Base-by-base conservation (phyloP, 1,284 basidiomycete species). In the Jaminaea rosea region DNA sequence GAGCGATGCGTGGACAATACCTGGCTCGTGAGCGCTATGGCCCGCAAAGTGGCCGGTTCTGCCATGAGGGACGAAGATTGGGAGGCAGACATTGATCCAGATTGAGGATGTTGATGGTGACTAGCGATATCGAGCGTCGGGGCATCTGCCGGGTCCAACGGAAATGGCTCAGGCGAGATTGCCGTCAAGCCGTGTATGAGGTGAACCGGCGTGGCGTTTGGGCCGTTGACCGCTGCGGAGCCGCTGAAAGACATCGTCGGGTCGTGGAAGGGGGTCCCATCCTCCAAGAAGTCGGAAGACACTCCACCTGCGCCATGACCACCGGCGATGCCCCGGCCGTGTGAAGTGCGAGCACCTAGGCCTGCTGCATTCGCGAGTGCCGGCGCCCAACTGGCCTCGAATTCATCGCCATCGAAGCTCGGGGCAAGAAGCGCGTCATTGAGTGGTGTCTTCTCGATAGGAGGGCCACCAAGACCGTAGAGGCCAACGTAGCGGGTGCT, bases 121-220 rank as follows among this genome's bases (percentile, higher is more conserved):
- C 28, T 48, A 10, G 15, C 15, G 34, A 17, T 34, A 34, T 41
- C 10, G 13, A 13, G 49, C 10, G 59, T 62, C 3, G 67, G 61
- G 27, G 69, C 60, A 23, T 73, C 70, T 3, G 65, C 55, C 3
- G 57, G 62, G 46, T 73, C 70, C 11, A 73, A 56, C 21, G 70
- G 69, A 44, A 73, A 67, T 1, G 63, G 59, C 23, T 62, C 60
- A 2, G 65, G 61, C 41, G 58, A 58, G 3, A 64, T 62, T 2
- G 62, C 64, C 1, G 70, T 72, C 19, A 73, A 58, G 8, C 67
- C 70, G 46, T 73, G 70, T 44, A 71, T 63, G 34, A 73, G 58
- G 49, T 73, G 70, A 37, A 73, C 52, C 5, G 70, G 70, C 21
- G 63, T 68, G 53, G 69, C 63, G 29, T 71, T 73, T 44, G 70